Percentiles rank a stretch among this genome's conserved stretches.
Conservation (phyloP, 164 flowering plant genomes). For the Paratinospora sagittata region DNA sequence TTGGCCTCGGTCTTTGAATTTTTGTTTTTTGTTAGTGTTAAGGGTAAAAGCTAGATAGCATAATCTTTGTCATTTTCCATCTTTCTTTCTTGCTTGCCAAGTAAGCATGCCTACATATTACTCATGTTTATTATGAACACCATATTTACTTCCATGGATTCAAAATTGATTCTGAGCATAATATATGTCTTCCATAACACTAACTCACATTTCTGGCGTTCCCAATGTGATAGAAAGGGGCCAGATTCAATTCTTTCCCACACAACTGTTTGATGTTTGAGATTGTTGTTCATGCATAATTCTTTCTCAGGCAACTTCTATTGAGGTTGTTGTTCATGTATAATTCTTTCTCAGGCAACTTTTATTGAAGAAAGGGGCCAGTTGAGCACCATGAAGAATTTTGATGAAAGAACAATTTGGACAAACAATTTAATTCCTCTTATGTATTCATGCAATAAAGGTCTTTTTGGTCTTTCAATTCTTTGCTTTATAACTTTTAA, state of each 20-base stretch:
- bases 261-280: not conserved
- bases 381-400: slow-evolving; percentile 60
- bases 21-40: too few species aligned
- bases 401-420: slow-evolving; percentile 93
- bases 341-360: slow-evolving; percentile 36
- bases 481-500: not conserved
- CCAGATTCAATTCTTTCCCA: not conserved
- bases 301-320: slow-evolving; percentile 40
- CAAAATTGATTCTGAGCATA: not conserved
- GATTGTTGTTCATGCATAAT: slow-evolving; percentile 1
- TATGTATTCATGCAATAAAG: slow-evolving; percentile 83
- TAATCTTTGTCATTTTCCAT: not conserved
- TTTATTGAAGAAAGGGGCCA: slow-evolving; percentile 78
- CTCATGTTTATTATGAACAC: not conserved
- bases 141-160: not conserved
- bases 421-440: slow-evolving; percentile 76
- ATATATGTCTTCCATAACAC: not conserved
- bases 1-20: too few species aligned
- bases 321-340: slow-evolving; percentile 28
- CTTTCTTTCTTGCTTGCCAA: not conserved
- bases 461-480: slow-evolving; percentile 25
- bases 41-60: not conserved
- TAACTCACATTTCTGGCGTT: not conserved
- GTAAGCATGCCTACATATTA: not conserved
- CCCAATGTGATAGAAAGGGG: not conserved